phyloP scores from a whole-genome alignment of 345 rosid genomes.

The Eucalyptus guilfoylei region DNA sequence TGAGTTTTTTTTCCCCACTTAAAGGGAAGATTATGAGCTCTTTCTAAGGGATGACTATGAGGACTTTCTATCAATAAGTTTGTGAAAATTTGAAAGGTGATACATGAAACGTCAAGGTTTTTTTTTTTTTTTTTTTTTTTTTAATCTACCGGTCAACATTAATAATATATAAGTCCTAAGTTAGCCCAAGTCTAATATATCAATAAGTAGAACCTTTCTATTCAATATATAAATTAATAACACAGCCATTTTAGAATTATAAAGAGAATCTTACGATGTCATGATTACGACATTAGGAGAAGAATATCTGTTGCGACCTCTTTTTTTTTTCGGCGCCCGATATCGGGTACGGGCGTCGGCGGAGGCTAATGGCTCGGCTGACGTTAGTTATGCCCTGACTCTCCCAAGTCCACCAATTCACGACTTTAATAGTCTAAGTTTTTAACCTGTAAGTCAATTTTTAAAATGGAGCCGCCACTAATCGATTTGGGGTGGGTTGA shows the following conservation, averaged over 20 bases:
- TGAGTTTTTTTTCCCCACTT: neutral
- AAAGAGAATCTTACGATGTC: neutral
- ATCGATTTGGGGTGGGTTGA: too few relatives aligned
- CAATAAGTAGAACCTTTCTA: neutral
- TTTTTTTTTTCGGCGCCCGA: too few relatives aligned
- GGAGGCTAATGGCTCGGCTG: too few relatives aligned
- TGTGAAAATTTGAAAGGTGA: neutral
- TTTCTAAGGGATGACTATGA: neutral
- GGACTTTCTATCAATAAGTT: neutral
- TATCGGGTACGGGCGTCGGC: too few relatives aligned
- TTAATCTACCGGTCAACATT: neutral
- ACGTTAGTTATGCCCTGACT: too few relatives aligned
- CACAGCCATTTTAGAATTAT: neutral
- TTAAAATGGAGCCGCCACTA: too few relatives aligned
- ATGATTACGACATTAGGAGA: neutral
- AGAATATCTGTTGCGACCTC: too few relatives aligned
- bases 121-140: too few relatives aligned
- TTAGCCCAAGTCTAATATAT: neutral
- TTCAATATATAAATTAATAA: neutral
- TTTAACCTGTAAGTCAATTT: too few relatives aligned
- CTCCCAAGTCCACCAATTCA: too few relatives aligned
- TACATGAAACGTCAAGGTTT: neutral
- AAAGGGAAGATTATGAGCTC: neutral
- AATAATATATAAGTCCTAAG: neutral
- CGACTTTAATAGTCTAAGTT: too few relatives aligned